Evolutionary conservation across 23 red algal species (phyloP).

Genomic region (Gracilaria vermiculophylla): DNA sequence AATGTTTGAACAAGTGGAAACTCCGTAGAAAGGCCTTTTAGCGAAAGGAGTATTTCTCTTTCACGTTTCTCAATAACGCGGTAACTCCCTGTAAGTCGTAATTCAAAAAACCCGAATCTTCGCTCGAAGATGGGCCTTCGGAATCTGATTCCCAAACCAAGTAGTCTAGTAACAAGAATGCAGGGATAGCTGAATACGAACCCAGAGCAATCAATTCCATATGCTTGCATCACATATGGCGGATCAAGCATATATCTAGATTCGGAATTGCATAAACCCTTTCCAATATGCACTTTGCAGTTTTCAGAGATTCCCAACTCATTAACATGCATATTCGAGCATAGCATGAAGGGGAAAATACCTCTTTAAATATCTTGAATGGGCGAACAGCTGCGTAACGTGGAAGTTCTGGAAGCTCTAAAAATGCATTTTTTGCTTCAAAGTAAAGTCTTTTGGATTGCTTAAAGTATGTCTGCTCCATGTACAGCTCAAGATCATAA

Average conservation of each 20-base stretch:
- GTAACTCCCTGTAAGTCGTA: not conserved
- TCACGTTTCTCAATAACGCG: not conserved
- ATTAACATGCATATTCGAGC: not conserved
- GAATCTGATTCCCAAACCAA: not conserved
- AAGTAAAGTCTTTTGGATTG: not conserved
- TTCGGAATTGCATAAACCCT: not conserved
- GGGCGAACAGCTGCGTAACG: not conserved
- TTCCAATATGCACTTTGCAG: not conserved
- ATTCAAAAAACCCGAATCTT: too few species aligned
- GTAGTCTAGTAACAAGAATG: not conserved
- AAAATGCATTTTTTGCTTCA: not conserved
- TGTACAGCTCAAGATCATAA: not conserved
- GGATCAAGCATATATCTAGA: not conserved
- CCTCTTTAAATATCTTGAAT: not conserved
- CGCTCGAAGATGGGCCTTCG: not conserved
- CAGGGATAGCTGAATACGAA: not conserved
- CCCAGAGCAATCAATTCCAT: not conserved
- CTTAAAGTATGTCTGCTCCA: not conserved
- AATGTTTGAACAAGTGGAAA: not conserved
- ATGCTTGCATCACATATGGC: not conserved
- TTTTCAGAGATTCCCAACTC: not conserved
- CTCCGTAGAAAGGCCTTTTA: not conserved
- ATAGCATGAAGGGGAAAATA: not conserved
- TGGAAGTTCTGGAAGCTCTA: not conserved
- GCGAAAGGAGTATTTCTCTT: not conserved